Percentiles rank a stretch among this genome's conserved stretches.
Evolutionary conservation across 441 rosid species (phyloP).

Genomic region (Syzygium syzygioides): DNA sequence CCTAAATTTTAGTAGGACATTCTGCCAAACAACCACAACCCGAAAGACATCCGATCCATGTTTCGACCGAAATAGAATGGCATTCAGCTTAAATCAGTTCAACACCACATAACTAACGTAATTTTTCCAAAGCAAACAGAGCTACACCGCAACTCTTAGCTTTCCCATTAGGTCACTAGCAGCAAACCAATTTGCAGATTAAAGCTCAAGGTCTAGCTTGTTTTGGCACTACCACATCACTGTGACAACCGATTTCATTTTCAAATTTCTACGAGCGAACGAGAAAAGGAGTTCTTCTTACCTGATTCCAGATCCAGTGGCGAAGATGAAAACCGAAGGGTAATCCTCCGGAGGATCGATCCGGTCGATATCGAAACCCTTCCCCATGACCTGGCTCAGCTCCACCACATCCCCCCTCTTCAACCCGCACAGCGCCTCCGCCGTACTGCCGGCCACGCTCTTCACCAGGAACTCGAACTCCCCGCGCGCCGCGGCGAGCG

Average conservation of each 20-base stretch:
- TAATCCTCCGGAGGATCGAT: constrained; percentile 66
- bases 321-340: constrained; percentile 76
- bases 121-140: not conserved
- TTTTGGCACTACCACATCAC: not conserved
- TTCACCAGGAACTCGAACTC: constrained; percentile 82
- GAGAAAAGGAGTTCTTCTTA: constrained; percentile 8
- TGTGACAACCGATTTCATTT: not conserved
- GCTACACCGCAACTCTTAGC: not conserved
- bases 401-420: constrained; percentile 84
- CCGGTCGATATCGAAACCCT: constrained; percentile 56
- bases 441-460: constrained; percentile 78
- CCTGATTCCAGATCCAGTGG: constrained; percentile 98
- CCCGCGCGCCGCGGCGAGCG: constrained; percentile 43
- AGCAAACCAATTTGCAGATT: not conserved
- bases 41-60: not conserved
- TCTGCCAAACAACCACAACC: not conserved
- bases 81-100: not conserved
- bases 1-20: not conserved
- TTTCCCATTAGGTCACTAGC: not conserved
- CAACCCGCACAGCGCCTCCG: constrained; percentile 76
- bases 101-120: not conserved
- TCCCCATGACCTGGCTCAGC: constrained; percentile 70
- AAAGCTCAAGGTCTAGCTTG: not conserved
- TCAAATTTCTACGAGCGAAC: not conserved
- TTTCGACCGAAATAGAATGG: not conserved